These are phyloP conservation scores for Capronia epimyces DNA, from an alignment of 2,329 filamentous ascomycete genomes.

Conservation along the genomic window DNA sequence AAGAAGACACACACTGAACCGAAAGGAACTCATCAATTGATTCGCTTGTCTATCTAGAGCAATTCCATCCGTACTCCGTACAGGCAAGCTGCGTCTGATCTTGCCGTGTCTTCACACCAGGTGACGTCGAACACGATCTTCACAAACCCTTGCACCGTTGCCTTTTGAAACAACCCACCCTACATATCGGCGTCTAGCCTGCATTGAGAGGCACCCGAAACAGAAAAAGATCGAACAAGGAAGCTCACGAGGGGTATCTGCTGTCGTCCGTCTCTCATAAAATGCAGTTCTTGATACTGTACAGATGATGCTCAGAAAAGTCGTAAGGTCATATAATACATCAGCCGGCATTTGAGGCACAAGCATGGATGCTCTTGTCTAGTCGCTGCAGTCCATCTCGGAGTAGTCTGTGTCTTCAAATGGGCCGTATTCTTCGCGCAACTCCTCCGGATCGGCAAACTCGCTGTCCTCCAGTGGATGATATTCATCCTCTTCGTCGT, in stretches of 20 bases:
- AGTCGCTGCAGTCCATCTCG: conserved; percentile 22
- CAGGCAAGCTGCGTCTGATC: neutral
- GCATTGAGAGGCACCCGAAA: conserved; percentile 1
- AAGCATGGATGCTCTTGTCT: neutral
- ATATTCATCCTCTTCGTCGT: conserved; percentile 8
- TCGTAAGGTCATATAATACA: conserved; percentile 20
- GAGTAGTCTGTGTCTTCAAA: conserved; percentile 15
- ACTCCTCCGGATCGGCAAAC: conserved; percentile 21
- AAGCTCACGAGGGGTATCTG: conserved; percentile 18
- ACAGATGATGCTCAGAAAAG: conserved; percentile 9
- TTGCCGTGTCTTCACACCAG: neutral
- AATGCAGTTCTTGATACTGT: conserved; percentile 18
- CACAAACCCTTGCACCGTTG: neutral
- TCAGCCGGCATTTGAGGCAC: neutral
- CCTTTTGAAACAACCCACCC: neutral
- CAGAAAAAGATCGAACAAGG: conserved; percentile 5
- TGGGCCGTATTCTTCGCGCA: conserved; percentile 20
- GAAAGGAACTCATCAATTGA: neutral
- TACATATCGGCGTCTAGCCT: conserved; percentile 5
- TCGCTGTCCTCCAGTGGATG: conserved; percentile 18
- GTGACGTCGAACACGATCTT: neutral
- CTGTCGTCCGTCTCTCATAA: conserved; percentile 20
- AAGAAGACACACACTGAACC: neutral
- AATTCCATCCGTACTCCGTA: neutral
- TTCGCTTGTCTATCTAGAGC: neutral